Evolutionary conservation across 257 asterid genomes (phyloP).

Genomic region (Penstemon davidsonii): DNA sequence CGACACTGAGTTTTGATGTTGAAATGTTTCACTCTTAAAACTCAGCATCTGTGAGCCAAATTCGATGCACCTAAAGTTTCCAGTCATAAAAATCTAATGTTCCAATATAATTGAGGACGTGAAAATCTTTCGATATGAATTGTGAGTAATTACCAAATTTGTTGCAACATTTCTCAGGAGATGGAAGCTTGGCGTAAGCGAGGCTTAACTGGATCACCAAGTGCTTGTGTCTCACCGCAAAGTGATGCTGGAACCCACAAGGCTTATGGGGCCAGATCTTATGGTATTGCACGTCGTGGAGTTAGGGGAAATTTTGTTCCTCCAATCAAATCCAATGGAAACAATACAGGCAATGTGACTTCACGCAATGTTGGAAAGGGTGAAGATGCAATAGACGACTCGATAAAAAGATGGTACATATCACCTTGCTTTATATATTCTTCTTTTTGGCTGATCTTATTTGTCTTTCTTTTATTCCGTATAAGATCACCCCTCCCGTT

Average conservation of each 20-base stretch:
- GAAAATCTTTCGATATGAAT: slow-evolving; percentile 15
- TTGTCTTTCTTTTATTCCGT: slow-evolving; percentile 12
- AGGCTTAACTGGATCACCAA: slow-evolving; percentile 76
- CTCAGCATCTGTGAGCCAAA: background rate
- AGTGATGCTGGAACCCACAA: slow-evolving; percentile 56
- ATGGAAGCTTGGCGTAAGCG: slow-evolving; percentile 85
- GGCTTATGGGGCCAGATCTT: slow-evolving; percentile 72
- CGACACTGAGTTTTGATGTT: background rate
- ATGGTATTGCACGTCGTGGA: slow-evolving; percentile 82
- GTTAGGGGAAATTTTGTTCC: slow-evolving; percentile 91
- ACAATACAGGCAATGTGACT: slow-evolving; percentile 58
- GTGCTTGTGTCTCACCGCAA: slow-evolving; percentile 77
- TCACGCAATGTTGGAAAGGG: slow-evolving; percentile 72
- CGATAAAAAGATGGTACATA: slow-evolving; percentile 78
- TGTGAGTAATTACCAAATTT: slow-evolving; percentile 24
- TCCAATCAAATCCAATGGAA: slow-evolving; percentile 83
- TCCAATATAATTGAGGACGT: background rate
- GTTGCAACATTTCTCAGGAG: slow-evolving; percentile 55
- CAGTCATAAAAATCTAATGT: background rate
- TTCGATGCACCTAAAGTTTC: slow-evolving; percentile 3
- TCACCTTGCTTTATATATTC: slow-evolving; percentile 8
- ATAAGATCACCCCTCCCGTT: slow-evolving; percentile 8
- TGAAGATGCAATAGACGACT: slow-evolving; percentile 83
- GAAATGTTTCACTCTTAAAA: background rate
- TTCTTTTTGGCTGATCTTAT: background rate